These are phyloP conservation scores for Pinus tabuliformis DNA, from an alignment of 75 land plant species.

Conservation along the genomic window DNA sequence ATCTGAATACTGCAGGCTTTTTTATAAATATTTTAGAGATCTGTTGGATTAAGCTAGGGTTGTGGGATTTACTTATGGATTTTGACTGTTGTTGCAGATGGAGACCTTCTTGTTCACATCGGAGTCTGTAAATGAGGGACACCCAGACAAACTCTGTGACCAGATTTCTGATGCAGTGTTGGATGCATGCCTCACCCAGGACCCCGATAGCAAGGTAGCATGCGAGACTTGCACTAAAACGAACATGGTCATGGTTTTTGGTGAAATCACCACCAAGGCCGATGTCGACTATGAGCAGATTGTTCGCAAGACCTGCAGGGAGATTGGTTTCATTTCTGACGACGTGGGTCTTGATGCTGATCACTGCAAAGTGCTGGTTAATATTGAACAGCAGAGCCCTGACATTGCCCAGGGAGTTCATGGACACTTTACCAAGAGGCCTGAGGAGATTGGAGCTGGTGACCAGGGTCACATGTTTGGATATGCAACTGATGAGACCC, in stretches of 20 bases:
- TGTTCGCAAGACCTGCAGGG: conserved; percentile 47
- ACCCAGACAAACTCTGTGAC: conserved; percentile 58
- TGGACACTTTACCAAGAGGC: conserved; percentile 68
- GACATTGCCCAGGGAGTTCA: conserved; percentile 74
- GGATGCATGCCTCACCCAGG: conserved; percentile 47
- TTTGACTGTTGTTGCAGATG: conserved; percentile 15
- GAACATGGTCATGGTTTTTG: conserved; percentile 53
- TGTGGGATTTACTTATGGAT: too few species aligned
- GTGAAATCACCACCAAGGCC: conserved; percentile 57
- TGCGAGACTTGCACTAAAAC: conserved; percentile 56
- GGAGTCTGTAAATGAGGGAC: conserved; percentile 60
- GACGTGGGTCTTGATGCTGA: conserved; percentile 68
- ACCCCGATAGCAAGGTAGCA: conserved; percentile 57
- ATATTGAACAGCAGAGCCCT: conserved; percentile 68
- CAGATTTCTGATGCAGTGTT: conserved; percentile 58
- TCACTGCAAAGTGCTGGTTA: conserved; percentile 58
- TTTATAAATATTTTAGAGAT: too few species aligned
- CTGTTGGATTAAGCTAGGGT: too few species aligned
- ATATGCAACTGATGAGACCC: conserved; percentile 67
- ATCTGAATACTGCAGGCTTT: too few species aligned
- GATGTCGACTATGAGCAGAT: conserved; percentile 47
- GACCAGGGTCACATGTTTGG: conserved; percentile 78
- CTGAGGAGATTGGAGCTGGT: conserved; percentile 74
- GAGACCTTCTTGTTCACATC: conserved; percentile 57
- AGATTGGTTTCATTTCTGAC: conserved; percentile 45